Evolutionary conservation across 2,329 filamentous ascomycete species (phyloP), one percentile per base, ranked within the genome.

Genomic region (Taxawa tesnikishii): DNA sequence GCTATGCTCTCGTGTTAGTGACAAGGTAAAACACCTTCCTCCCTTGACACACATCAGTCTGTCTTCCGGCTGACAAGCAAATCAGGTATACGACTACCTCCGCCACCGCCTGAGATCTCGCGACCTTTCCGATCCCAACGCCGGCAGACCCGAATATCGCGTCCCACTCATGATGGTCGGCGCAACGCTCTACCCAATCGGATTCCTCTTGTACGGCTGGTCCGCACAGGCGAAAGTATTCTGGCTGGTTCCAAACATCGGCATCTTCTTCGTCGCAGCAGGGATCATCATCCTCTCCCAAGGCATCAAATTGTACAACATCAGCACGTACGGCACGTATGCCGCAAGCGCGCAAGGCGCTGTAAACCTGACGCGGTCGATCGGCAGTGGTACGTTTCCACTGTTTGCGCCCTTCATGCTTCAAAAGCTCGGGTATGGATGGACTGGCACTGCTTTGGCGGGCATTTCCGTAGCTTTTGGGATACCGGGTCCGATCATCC

Each of bases 381-480:
- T 32, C n/a, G n/a, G n/a, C n/a, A n/a, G n/a, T n/a, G n/a, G n/a
- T n/a, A n/a, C 72, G 0, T 63, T 79, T 1, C 75, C 75, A 0
- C 55, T 80, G 2, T 73, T 73, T 9, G 75, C 73, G 0, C 54
- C 63, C 1, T 56, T 60, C 46, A 45, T 71, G 62, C 68, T 66
- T 38, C 34, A 44, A 0, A 41, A 46, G 1, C 49, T 68, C 2
- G 63, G 62, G 0, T 53, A 65, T 13, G 65, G 63, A 3, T 67
- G 64, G 64, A n/a, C n/a, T n/a, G n/a, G n/a, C n/a, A n/a, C n/a
- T n/a, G n/a, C n/a, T n/a, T n/a, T n/a, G n/a, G n/a, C n/a, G n/a
- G n/a, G n/a, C n/a, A n/a, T n/a, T n/a, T n/a, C n/a, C n/a, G n/a
- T n/a, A n/a, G n/a, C n/a, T n/a, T n/a, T n/a, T n/a, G n/a, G n/a